Evolutionary conservation across 805 yeast species (phyloP), one percentile per base, ranked within the genome.

Genomic region (Yarrowia sp.): DNA sequence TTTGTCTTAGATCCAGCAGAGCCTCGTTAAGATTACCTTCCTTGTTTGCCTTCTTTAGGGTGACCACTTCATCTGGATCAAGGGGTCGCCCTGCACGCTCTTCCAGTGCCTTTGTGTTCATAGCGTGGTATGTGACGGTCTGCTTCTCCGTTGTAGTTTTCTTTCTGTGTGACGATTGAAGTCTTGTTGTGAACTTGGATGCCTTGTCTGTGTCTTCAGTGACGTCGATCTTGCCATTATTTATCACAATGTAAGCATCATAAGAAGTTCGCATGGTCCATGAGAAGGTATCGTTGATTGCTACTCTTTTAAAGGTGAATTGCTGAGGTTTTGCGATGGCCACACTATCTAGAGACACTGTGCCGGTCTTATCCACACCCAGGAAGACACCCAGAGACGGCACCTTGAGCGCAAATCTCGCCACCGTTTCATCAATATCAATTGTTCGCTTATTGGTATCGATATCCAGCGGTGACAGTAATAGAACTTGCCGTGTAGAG

Each of bases 1-100:
- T 69, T 35, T 70, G 71, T 22, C 74, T 69, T 28, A 75, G 69
- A 19, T 76, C 71, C 19, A 78, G 67, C 19, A 78, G 56, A 24
- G 78, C 79, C 66, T 78, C 81, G 64, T 78, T 76, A 19, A 78
- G 56, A 17, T 70, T 70, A 1, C 81, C 81, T 1, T 68, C 71
- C 63, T 68, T 71, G 56, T 62, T 68, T 5, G 71, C 75, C 56
- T 14, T 66, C 63, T 68, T 72, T 56, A 69, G 70, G 36, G 1
- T 62, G 66, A 44, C 52, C 8, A 67, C 67, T 65, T 65, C 69
- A 14, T 66, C 73, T 32, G 35, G 66, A 48, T 65, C 70, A 66
- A 69, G 70, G 40, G 43, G 71, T 67, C 67, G 44, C 62, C 70
- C 75, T 17, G 65, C 77, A 30, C 67, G 56, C 17, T 66, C 64